Conservation (phyloP, 805 yeast species). For the Sugiyamaella mastotermitis region DNA sequence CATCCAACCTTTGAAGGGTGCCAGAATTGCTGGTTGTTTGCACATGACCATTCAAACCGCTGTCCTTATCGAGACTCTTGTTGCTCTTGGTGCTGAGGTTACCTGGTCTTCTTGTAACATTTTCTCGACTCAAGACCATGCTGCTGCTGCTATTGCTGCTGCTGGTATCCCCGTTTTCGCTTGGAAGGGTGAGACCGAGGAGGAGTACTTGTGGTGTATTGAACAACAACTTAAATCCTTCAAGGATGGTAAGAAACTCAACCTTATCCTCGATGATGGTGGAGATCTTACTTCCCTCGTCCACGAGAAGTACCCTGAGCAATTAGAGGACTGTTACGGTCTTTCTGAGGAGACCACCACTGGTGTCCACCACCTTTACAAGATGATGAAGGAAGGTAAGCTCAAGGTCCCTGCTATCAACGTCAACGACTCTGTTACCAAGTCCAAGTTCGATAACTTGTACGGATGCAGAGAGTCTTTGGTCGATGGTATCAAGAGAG, state of each 20-base stretch:
- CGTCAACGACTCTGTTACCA: slow-evolving; percentile 98
- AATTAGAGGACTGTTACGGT: slow-evolving; percentile 92
- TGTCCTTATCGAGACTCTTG: slow-evolving; percentile 94
- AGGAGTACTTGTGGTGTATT: slow-evolving; percentile 98
- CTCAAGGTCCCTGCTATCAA: slow-evolving; percentile 99
- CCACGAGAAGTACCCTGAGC: slow-evolving; percentile 97
- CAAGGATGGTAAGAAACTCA: slow-evolving; percentile 92
- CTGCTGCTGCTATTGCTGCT: slow-evolving; percentile 99
- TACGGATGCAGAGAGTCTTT: slow-evolving; percentile 99
- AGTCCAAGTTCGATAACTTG: slow-evolving; percentile 98
- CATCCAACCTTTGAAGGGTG: slow-evolving; percentile 94
- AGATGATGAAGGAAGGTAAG: slow-evolving; percentile 79
- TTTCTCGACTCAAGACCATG: slow-evolving; percentile 99
- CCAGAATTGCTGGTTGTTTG: slow-evolving; percentile 97
- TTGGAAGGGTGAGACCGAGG: slow-evolving; percentile 99
- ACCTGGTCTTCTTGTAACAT: slow-evolving; percentile 99
- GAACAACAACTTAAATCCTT: slow-evolving; percentile 98
- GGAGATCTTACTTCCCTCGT: slow-evolving; percentile 97
- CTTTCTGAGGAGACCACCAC: slow-evolving; percentile 98
- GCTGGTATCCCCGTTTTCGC: slow-evolving; percentile 99
- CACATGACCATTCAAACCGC: slow-evolving; percentile 99
- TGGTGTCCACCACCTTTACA: slow-evolving; percentile 99
- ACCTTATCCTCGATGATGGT: slow-evolving; percentile 98
- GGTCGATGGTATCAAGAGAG: slow-evolving; percentile 98
- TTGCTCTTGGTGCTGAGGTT: slow-evolving; percentile 98